Conservation (phyloP, 306 rosid genomes). For the Fragaria nilgerrensis region DNA sequence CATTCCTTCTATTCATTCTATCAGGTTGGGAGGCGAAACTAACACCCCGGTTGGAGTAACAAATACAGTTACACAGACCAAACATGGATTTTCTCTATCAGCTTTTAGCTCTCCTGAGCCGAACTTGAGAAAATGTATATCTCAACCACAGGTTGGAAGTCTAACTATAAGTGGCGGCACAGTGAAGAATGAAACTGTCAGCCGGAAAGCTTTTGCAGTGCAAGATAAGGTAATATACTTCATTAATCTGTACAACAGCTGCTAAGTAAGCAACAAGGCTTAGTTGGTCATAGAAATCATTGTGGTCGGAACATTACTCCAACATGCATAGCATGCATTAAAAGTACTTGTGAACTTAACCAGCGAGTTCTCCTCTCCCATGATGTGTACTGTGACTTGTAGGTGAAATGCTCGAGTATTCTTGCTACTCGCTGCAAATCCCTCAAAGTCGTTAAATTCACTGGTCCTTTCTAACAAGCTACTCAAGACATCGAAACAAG, state of each 20-base stretch:
- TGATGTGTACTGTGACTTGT: background rate
- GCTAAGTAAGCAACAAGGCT: background rate
- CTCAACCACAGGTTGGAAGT: constrained; percentile 38
- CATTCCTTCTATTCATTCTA: constrained; percentile 5
- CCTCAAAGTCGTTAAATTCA: background rate
- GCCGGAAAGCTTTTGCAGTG: constrained; percentile 78
- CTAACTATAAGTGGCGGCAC: constrained; percentile 34
- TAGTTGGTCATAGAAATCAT: background rate
- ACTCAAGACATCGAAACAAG: background rate
- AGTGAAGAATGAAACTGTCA: constrained; percentile 58
- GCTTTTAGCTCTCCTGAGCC: constrained; percentile 42
- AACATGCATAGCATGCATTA: background rate
- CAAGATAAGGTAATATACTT: constrained; percentile 81
- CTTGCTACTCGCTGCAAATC: background rate
- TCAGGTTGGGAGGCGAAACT: constrained; percentile 47
- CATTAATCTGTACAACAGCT: constrained; percentile 8
- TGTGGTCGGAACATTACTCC: background rate
- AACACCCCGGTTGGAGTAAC: constrained; percentile 39
- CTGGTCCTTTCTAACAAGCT: background rate
- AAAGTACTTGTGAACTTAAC: background rate
- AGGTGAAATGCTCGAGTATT: background rate
- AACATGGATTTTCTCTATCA: constrained; percentile 40
- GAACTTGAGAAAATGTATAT: constrained; percentile 34
- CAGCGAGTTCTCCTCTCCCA: background rate
- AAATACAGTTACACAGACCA: constrained; percentile 31